phyloP scores from a whole-genome alignment of 1,139 yeast genomes.

The Hyphopichia burtonii region DNA sequence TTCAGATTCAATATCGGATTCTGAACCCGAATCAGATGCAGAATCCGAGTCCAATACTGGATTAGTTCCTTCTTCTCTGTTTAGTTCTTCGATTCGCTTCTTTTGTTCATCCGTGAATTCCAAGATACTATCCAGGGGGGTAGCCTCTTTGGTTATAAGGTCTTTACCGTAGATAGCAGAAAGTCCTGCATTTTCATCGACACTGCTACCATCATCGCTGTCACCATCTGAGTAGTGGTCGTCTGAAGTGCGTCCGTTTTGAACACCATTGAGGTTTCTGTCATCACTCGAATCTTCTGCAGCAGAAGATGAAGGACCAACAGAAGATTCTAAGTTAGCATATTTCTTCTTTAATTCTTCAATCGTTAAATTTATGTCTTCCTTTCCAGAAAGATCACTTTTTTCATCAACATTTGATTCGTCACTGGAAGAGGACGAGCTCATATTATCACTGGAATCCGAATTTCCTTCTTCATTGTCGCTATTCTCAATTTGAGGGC shows the following conservation, averaged over 20 bases:
- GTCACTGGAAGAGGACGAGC: slow-evolving; percentile 17
- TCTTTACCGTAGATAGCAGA: slow-evolving; percentile 32
- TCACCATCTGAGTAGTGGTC: slow-evolving; percentile 9
- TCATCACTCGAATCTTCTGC: slow-evolving; percentile 9
- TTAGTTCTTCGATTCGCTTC: slow-evolving; percentile 23
- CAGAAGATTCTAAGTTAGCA: slow-evolving; percentile 40
- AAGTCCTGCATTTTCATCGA: slow-evolving; percentile 24
- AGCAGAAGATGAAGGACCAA: slow-evolving; percentile 5
- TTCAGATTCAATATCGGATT: slow-evolving; percentile 10
- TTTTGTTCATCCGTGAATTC: slow-evolving; percentile 40
- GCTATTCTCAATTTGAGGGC: slow-evolving; percentile 9
- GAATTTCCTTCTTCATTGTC: slow-evolving; percentile 21
- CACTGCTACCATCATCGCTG: slow-evolving; percentile 20
- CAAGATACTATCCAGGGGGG: not conserved
- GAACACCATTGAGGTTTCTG: slow-evolving; percentile 6
- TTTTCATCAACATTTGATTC: slow-evolving; percentile 22
- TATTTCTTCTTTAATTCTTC: slow-evolving; percentile 69
- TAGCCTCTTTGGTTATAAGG: slow-evolving; percentile 6
- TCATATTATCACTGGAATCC: slow-evolving; percentile 11
- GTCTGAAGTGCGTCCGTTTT: slow-evolving; percentile 5
- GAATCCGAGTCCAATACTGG: slow-evolving; percentile 24
- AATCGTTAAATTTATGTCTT: slow-evolving; percentile 51
- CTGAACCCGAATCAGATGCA: slow-evolving; percentile 11
- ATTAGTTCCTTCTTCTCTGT: slow-evolving; percentile 12
- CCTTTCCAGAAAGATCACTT: slow-evolving; percentile 11